Base-by-base conservation (phyloP, 805 yeast species). In the Ascoidea tarda region DNA sequence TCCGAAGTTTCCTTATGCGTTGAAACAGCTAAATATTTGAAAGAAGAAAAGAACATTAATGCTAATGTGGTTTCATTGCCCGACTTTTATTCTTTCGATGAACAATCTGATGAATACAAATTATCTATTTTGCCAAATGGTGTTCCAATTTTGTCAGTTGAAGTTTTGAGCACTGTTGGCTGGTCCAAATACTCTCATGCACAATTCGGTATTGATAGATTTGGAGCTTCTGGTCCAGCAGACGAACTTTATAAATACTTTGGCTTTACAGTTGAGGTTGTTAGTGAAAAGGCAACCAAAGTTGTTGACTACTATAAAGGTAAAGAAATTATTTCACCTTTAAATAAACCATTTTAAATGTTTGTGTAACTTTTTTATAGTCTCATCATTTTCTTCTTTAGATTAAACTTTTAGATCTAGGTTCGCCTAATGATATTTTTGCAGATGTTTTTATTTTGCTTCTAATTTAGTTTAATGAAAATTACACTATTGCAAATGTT, bases 151-250 rank as follows among this genome's bases (percentile, higher is more conserved):
- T 59, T 93, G 71, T 87, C 96, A 53, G 87, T 91, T 59, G 99
- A 93, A 80, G 98, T 89, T 51, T 76, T 88, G 81, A 71, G 95
- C 53, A 81, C 96, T 52, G 74, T 78, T 62, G 96, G 96, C 54
- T 93, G 99, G 99, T 75, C 83, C 63, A 86, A 82, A 72, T 93
- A 89, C 77, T 80, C 97, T 55, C 99, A 93, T 75, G 95, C 86
- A 76, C 95, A 89, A 71, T 87, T 91, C 64, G 96, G 97, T 73
- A 77, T 93, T 66, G 81, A 88, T 80, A 81, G 87, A 75, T 93
- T 93, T 68, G 99, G 99, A 79, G 93, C 90, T 57, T 89, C 97
- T 56, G 99, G 96, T 69, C 85, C 87, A 69, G 93, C 84, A 66
- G 70, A 72, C 54, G 87, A 85, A 58, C 78, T 91, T 57, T 93